Percentiles rank a stretch among this genome's conserved stretches.
Evolutionary conservation across 2,329 filamentous ascomycete species (phyloP).

Genomic region (Davidsoniella neocaledoniae): DNA sequence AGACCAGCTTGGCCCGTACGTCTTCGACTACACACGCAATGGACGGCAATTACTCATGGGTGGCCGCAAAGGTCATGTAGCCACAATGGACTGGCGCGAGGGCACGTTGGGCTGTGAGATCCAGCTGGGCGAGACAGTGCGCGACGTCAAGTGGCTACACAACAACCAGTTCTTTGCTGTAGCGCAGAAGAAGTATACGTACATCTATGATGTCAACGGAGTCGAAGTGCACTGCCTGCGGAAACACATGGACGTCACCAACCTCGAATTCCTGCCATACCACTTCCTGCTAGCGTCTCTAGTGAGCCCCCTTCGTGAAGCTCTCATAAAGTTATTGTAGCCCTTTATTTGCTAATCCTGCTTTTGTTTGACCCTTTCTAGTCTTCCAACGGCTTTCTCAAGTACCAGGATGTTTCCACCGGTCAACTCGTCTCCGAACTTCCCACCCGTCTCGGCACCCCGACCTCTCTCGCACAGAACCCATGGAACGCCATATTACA

Average conservation of each 20-base stretch:
- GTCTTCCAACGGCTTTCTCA: constrained; percentile 69
- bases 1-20: constrained; percentile 69
- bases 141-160: constrained; percentile 82
- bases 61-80: constrained; percentile 84
- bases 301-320: constrained; percentile 29
- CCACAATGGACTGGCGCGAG: constrained; percentile 89
- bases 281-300: constrained; percentile 85
- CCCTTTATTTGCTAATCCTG: neutral
- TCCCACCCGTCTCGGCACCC: constrained; percentile 67
- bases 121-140: constrained; percentile 76
- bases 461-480: constrained; percentile 74
- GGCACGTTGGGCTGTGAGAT: constrained; percentile 84
- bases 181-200: constrained; percentile 89
- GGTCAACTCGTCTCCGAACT: constrained; percentile 77
- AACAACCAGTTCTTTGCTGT: constrained; percentile 92
- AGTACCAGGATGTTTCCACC: constrained; percentile 91
- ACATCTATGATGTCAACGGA: constrained; percentile 85
- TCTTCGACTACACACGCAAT: constrained; percentile 77
- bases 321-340: constrained; percentile 14
- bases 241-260: constrained; percentile 78
- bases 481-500: constrained; percentile 84
- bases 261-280: constrained; percentile 92
- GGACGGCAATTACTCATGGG: constrained; percentile 72
- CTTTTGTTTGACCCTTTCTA: constrained; percentile 16
- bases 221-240: constrained; percentile 84